These are phyloP conservation scores for Pichia scutulata DNA, from an alignment of 805 yeast genomes.

Conservation along the genomic window DNA sequence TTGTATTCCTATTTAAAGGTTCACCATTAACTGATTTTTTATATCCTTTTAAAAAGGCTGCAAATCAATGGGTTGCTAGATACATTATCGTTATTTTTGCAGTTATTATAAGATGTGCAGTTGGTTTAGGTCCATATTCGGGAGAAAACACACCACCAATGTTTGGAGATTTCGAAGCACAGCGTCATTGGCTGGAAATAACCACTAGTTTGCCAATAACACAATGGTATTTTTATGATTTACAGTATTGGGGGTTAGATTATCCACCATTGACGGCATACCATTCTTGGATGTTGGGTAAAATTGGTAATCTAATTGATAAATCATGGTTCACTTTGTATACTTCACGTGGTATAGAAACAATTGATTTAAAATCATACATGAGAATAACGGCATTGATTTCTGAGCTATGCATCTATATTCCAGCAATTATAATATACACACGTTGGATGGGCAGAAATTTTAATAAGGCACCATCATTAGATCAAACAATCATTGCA, in stretches of 20 bases:
- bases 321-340: slow-evolving; percentile 71
- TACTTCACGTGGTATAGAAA: slow-evolving; percentile 69
- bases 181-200: slow-evolving; percentile 95
- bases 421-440: slow-evolving; percentile 73
- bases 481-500: slow-evolving; percentile 69
- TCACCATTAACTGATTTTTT: slow-evolving; percentile 75
- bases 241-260: slow-evolving; percentile 93
- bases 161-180: slow-evolving; percentile 96
- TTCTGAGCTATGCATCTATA: slow-evolving; percentile 65
- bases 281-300: slow-evolving; percentile 78
- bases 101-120: slow-evolving; percentile 69
- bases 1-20: slow-evolving; percentile 28
- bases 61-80: slow-evolving; percentile 85
- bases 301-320: slow-evolving; percentile 56
- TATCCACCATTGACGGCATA: slow-evolving; percentile 96
- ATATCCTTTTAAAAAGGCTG: slow-evolving; percentile 71
- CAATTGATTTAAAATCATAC: slow-evolving; percentile 57
- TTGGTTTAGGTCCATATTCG: slow-evolving; percentile 83
- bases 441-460: slow-evolving; percentile 64
- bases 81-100: slow-evolving; percentile 69
- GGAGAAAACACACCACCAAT: slow-evolving; percentile 68
- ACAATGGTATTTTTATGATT: slow-evolving; percentile 84
- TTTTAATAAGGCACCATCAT: slow-evolving; percentile 41
- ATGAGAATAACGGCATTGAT: slow-evolving; percentile 77
- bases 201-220: slow-evolving; percentile 66